phyloP scores from a whole-genome alignment of 2,329 filamentous ascomycete species.

The Arthrocladium fulminans region DNA sequence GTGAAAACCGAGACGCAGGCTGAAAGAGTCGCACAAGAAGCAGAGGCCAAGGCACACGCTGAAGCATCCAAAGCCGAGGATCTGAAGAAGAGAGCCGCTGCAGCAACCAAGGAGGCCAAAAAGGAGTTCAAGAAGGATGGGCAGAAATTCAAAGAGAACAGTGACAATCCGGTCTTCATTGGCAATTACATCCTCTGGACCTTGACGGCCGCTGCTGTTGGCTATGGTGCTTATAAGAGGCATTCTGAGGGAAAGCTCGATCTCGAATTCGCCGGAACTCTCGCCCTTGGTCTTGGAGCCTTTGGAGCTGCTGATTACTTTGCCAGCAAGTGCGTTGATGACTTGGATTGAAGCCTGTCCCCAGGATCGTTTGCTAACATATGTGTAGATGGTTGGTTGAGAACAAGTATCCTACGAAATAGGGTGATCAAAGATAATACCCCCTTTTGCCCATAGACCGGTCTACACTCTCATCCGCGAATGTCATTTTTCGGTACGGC shows the following conservation, averaged over 20 bases:
- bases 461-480: slow-evolving; percentile 2
- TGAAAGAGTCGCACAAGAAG: slow-evolving; percentile 36
- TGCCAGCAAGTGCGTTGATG: slow-evolving; percentile 39
- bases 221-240: slow-evolving; percentile 41
- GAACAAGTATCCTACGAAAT: slow-evolving; percentile 44
- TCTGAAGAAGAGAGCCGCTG: slow-evolving; percentile 22
- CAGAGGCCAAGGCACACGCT: slow-evolving; percentile 24
- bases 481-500: slow-evolving; percentile 14
- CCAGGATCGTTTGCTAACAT: slow-evolving; percentile 4
- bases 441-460: neutral
- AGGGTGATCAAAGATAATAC: slow-evolving; percentile 15
- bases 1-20: slow-evolving; percentile 40
- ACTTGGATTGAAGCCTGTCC: neutral
- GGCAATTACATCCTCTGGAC: slow-evolving; percentile 37
- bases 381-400: slow-evolving; percentile 40
- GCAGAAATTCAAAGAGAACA: slow-evolving; percentile 30
- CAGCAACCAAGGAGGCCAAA: slow-evolving; percentile 27
- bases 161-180: slow-evolving; percentile 39
- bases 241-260: slow-evolving; percentile 38
- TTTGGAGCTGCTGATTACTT: slow-evolving; percentile 40
- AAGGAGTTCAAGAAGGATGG: slow-evolving; percentile 25
- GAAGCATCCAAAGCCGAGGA: slow-evolving; percentile 17
- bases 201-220: slow-evolving; percentile 34
- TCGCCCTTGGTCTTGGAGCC: slow-evolving; percentile 36
- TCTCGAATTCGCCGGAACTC: slow-evolving; percentile 37